A percentile compares a stretch with the other conserved stretches of the same genome.
Conservation (phyloP, 352 stramenopile species). For the Globisporangium carolinianum region DNA sequence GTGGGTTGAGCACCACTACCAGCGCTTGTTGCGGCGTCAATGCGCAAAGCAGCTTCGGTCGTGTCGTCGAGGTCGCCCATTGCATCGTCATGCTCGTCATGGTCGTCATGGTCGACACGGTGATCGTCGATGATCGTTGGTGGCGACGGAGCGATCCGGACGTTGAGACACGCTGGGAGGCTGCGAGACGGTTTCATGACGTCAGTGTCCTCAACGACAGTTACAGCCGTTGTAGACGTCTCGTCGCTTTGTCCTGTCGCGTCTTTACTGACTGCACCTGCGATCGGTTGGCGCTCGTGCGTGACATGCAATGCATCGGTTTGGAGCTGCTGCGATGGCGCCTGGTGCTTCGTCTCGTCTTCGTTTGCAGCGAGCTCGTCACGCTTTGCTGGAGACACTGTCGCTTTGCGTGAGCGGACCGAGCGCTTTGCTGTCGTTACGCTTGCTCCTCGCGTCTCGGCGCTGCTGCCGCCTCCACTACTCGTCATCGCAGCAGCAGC, state of each 20-base stretch:
- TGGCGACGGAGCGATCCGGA: conserved; percentile 8
- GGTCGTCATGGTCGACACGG: background rate
- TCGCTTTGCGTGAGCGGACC: background rate
- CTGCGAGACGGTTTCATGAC: background rate
- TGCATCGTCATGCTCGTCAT: background rate
- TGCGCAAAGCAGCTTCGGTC: conserved; percentile 18
- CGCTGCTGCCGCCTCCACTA: background rate
- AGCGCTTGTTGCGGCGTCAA: conserved; percentile 19
- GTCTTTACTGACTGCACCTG: background rate
- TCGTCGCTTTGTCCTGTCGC: background rate
- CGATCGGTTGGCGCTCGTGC: background rate
- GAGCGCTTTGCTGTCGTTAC: background rate
- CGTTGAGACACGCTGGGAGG: conserved; percentile 2
- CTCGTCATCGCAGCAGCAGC: too few relatives aligned
- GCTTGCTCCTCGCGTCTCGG: background rate
- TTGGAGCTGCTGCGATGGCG: background rate
- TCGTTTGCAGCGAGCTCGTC: background rate
- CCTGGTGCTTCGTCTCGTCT: background rate
- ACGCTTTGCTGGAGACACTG: background rate
- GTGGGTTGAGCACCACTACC: conserved; percentile 8
- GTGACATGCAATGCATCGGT: background rate
- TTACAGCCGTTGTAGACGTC: background rate
- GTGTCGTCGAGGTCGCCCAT: conserved; percentile 3
- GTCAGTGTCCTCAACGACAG: background rate
- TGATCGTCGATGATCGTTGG: background rate